phyloP scores from a whole-genome alignment of 2,329 filamentous ascomycete genomes.

The Blastomyces gilchristii region DNA sequence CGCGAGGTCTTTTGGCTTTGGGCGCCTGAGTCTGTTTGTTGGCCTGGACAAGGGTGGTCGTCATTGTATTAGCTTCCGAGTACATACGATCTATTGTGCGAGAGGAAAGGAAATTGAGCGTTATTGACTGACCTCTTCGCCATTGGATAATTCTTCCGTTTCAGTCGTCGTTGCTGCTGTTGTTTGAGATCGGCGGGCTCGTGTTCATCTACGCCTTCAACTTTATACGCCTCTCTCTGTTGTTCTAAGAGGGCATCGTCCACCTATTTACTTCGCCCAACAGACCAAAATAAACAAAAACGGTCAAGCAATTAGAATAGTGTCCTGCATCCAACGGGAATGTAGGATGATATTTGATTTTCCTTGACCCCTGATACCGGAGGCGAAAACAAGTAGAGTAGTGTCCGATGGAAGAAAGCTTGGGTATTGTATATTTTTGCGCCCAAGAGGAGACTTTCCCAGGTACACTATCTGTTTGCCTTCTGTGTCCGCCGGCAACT shows the following conservation, averaged over 20 bases:
- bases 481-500: neutral
- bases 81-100: neutral
- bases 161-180: conserved; percentile 40
- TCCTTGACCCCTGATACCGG: neutral
- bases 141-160: conserved; percentile 43
- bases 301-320: conserved; percentile 9
- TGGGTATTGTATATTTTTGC: neutral
- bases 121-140: conserved; percentile 40
- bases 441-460: neutral
- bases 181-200: conserved; percentile 32
- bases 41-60: conserved; percentile 7
- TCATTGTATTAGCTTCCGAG: neutral
- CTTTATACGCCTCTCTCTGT: conserved; percentile 52
- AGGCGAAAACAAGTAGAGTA: neutral
- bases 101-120: neutral
- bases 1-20: conserved; percentile 36
- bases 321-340: conserved; percentile 7
- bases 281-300: conserved; percentile 5
- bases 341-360: conserved; percentile 5
- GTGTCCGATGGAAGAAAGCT: neutral
- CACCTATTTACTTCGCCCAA: conserved; percentile 35
- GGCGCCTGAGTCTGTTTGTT: conserved; percentile 19
- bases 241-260: conserved; percentile 51
- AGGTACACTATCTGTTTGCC: neutral
- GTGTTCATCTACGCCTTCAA: conserved; percentile 49